Conservation (phyloP, 2,329 filamentous ascomycete genomes). For the Thielaviopsis euricoi region DNA sequence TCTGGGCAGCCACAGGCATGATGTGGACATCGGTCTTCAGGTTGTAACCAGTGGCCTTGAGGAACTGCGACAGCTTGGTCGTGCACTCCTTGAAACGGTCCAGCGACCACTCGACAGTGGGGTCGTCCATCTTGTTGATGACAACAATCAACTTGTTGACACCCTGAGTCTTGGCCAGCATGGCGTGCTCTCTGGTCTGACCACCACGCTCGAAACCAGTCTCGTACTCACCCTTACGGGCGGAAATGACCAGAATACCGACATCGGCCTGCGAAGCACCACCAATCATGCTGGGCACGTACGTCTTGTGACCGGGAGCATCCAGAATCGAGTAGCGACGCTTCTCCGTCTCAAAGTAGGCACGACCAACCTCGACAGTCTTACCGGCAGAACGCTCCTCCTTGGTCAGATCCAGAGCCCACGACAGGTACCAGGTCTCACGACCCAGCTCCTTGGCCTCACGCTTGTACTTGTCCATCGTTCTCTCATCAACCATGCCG, state of each 20-base stretch:
- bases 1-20: conserved; percentile 91
- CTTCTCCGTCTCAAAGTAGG: conserved; percentile 94
- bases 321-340: conserved; percentile 92
- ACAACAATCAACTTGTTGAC: conserved; percentile 91
- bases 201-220: conserved; percentile 94
- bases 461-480: conserved; percentile 93
- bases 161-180: conserved; percentile 94
- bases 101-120: conserved; percentile 90
- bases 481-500: conserved; percentile 98
- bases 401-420: conserved; percentile 93
- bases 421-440: conserved; percentile 98
- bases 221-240: conserved; percentile 96
- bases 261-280: conserved; percentile 87
- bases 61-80: conserved; percentile 69
- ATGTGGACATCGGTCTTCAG: conserved; percentile 84
- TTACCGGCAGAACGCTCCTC: conserved; percentile 95
- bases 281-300: conserved; percentile 96
- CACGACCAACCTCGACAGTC: conserved; percentile 91
- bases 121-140: conserved; percentile 99
- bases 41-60: conserved; percentile 89
- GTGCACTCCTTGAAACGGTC: conserved; percentile 87
- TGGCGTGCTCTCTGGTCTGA: conserved; percentile 92
- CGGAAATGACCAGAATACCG: conserved; percentile 87
- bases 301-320: conserved; percentile 94
- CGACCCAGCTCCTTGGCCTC: conserved; percentile 92